phyloP scores from a whole-genome alignment of 2,329 filamentous ascomycete species.

The Rugonectria rugulosa region DNA sequence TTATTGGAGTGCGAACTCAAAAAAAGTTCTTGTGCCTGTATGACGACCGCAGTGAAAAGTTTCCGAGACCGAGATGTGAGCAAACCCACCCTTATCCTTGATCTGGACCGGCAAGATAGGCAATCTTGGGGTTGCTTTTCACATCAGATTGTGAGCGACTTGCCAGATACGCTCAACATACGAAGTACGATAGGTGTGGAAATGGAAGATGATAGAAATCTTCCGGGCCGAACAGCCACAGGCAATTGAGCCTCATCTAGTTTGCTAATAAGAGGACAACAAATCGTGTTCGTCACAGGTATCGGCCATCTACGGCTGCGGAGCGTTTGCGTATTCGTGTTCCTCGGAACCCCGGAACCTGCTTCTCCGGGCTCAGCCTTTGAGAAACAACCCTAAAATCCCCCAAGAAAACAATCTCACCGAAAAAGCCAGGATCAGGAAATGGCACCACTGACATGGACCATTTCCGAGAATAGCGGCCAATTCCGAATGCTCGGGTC shows the following conservation, averaged over 20 bases:
- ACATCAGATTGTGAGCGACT: not conserved
- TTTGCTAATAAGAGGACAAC: too few relatives aligned
- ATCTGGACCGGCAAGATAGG: conserved; percentile 1
- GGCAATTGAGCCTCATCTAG: too few relatives aligned
- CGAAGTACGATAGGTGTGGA: too few relatives aligned
- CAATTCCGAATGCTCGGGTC: conserved; percentile 12
- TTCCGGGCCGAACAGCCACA: too few relatives aligned
- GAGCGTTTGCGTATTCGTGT: conserved; percentile 32
- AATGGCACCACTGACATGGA: conserved; percentile 9
- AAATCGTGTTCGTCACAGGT: too few relatives aligned
- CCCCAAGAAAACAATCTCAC: not conserved
- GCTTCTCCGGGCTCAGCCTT: not conserved
- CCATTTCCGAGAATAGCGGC: not conserved
- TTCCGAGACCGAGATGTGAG: not conserved
- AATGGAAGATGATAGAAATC: too few relatives aligned
- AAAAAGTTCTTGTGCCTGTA: too few relatives aligned
- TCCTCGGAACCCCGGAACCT: conserved; percentile 32
- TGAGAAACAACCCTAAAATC: too few relatives aligned
- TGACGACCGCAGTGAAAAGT: too few relatives aligned
- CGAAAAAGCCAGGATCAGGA: conserved; percentile 1
- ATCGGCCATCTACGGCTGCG: conserved; percentile 3
- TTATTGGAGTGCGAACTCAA: too few relatives aligned
- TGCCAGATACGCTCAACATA: too few relatives aligned
- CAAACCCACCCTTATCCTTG: not conserved
- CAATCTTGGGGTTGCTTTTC: not conserved